Base-by-base conservation (phyloP, 345 rosid genomes). In the Gossypium australe region DNA sequence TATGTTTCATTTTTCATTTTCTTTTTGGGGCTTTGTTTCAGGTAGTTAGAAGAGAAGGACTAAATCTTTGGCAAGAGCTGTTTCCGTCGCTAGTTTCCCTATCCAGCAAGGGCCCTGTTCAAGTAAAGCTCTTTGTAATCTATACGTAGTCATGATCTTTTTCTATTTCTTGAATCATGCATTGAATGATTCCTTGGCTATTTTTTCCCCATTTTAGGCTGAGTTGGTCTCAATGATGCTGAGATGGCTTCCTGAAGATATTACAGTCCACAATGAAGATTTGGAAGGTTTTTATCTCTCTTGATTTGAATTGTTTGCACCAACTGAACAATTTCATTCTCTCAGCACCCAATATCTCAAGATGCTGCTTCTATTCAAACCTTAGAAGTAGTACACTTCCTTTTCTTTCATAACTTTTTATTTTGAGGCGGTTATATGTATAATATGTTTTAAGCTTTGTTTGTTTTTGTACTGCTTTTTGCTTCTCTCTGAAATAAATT, bases 201-300 rank as follows among this genome's bases (percentile, higher is more conserved):
- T 38, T 44, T 6, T 73, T 73, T 76, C 72, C 67, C 57, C 24
- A 11, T 56, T 72, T 75, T 62, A 92, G 98, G 97, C 94, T 72
- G 98, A 94, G 83, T 77, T 94, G 85, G 95, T 92, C 78, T 79
- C 90, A 3, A 89, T 94, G 96, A 90, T 84, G 86, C 86, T 94
- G 78, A 86, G 95, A 80, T 94, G 98, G 98, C 98, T 94, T 84
- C 98, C 98, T 53, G 98, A 94, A 87, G 98, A 94, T 85, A 92
- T 94, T 79, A 92, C 98, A 6, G 92, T 94, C 76, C 98, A 94
- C 88, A 91, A 94, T 80, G 98, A 94, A 83, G 98, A 94, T 87
- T 79, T 94, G 80, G 98, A 94, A 92, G 98, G 98, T 94, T 80
- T 71, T 24, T 58, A 44, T 60, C 66, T 76, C 9, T 48, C 64